Percentiles rank a stretch among this genome's conserved stretches.
These are phyloP conservation scores for Rosa chinensis DNA, from an alignment of 306 rosid species.

Conservation along the genomic window DNA sequence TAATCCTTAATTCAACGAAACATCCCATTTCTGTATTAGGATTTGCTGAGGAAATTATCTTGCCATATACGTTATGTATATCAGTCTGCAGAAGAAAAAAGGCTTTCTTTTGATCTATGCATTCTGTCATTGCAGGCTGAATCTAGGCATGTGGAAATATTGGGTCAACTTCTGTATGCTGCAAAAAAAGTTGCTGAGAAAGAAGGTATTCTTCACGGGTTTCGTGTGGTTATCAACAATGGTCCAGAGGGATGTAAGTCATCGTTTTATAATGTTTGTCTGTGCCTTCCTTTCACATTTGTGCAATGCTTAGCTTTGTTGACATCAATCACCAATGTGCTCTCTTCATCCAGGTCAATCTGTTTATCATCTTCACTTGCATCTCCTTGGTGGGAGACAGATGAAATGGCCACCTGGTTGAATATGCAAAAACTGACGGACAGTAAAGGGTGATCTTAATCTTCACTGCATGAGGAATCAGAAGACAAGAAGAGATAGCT, in stretches of 20 bases:
- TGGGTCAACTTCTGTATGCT: conserved; percentile 76
- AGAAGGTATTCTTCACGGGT: conserved; percentile 79
- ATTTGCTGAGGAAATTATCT: not conserved
- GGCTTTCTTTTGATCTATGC: not conserved
- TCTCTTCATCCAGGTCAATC: conserved; percentile 62
- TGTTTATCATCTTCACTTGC: conserved; percentile 92
- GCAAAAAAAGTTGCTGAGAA: conserved; percentile 78
- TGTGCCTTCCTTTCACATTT: not conserved
- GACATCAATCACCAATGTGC: not conserved
- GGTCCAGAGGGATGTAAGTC: conserved; percentile 79
- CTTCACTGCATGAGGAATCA: not conserved
- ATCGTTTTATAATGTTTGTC: conserved; percentile 3
- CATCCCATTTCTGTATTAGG: not conserved
- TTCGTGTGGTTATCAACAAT: conserved; percentile 80
- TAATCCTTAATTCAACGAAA: not conserved
- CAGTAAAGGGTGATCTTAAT: not conserved
- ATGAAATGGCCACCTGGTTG: conserved; percentile 91
- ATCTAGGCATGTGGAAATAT: conserved; percentile 62
- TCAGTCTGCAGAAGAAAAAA: not conserved
- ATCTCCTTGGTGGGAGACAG: conserved; percentile 82
- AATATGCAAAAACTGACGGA: conserved; percentile 27
- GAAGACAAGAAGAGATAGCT: not conserved
- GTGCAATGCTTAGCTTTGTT: not conserved
- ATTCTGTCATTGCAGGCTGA: conserved; percentile 52
- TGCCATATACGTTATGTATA: not conserved